These are phyloP conservation scores for Edaphochlamys debaryana DNA, from an alignment of 139 green algal genomes.

Conservation along the genomic window DNA sequence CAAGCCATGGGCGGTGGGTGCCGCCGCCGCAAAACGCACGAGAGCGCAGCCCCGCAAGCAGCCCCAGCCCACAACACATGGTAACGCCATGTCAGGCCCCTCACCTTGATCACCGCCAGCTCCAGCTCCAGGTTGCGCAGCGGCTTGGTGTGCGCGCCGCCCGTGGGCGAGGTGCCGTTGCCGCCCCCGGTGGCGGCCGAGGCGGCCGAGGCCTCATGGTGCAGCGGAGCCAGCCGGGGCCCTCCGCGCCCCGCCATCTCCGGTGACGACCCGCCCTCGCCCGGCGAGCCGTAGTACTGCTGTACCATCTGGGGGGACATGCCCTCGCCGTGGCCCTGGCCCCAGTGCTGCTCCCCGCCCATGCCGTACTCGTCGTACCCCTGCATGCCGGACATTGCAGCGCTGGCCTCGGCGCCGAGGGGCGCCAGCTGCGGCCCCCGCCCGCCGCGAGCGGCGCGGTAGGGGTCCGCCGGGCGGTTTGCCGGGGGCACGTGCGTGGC, in stretches of 20 bases:
- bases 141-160: slow-evolving; percentile 6
- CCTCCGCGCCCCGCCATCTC: slow-evolving; percentile 2
- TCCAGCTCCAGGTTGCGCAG: slow-evolving; percentile 58
- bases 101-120: slow-evolving; percentile 55
- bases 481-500: no score
- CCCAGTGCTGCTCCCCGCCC: no score
- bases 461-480: slow-evolving; percentile 26
- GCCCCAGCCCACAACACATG: no score
- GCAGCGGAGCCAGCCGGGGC: slow-evolving; percentile 16
- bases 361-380: no score
- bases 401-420: neutral
- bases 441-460: neutral
- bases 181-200: no score
- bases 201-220: neutral
- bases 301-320: neutral
- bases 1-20: no score
- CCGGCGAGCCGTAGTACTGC: neutral
- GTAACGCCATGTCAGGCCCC: no score
- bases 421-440: neutral
- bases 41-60: no score
- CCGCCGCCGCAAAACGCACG: no score
- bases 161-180: neutral
- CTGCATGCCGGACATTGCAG: no score
- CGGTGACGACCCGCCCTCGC: neutral
- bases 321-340: neutral